Evolutionary conservation across 179 eudicot species (phyloP), one percentile per base, ranked within the genome.

Genomic region (Carnegiea gigantea): DNA sequence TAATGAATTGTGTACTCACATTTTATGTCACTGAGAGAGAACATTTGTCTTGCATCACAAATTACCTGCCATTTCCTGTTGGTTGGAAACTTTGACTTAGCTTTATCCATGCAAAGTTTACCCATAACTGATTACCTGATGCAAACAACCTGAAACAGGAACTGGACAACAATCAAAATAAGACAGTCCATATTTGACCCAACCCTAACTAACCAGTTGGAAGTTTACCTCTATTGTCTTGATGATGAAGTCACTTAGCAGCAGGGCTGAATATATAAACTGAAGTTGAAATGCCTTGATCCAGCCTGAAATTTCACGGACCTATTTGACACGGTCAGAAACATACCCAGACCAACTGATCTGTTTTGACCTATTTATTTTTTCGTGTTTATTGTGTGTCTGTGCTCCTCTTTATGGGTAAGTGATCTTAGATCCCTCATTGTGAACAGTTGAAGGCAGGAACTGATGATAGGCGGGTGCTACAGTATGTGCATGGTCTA

Each of bases 401-500:
- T n/a, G 17, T 67, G 24, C 3, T 13, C n/a, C 64, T 46, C 0
- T 46, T 14, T 46, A n/a, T 68, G 36, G 68, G 12, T 24, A 70
- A 43, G 13, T 85, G 38, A 73, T 78, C 64, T 33, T 54, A 48
- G 44, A n/a, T 82, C 38, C 72, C 46, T 77, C 38, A 5, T 68
- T 36, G 40, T 48, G 49, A 65, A 62, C 86, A 95, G 99, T 91
- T 94, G 82, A 95, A 94, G 88, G 78, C 87, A 30, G 99, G 95
- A 80, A 76, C 81, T 70, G 93, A 92, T 72, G 96, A 92, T 72
- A 88, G 84, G 46, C 88, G 88, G 7, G 82, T 94, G 70, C 89
- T 94, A 33, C 91, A 88, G 59, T 91, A 85, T 77, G 93, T 90
- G 67, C 98, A 92, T 80, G 90, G 95, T 40, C 75, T 95, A 85